Evolutionary conservation across 208 protist species (phyloP).

Genomic region (Naegleria lovaniensis): DNA sequence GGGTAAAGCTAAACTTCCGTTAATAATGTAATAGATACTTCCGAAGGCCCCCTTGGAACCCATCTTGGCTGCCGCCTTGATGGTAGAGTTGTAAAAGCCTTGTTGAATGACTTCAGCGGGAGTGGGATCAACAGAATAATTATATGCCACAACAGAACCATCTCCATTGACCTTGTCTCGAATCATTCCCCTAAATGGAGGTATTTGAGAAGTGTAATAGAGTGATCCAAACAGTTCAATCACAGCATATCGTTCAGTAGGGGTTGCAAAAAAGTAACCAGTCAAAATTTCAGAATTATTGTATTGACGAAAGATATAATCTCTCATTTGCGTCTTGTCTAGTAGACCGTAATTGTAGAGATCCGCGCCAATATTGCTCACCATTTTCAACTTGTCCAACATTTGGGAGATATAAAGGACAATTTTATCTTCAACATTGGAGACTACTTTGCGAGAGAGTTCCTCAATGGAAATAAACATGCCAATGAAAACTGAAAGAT

Average conservation of each 20-base stretch:
- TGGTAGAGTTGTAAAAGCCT: neutral
- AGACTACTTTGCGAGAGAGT: neutral
- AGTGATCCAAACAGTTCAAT: neutral
- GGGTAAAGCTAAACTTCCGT: neutral
- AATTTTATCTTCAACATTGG: neutral
- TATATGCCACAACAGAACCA: neutral
- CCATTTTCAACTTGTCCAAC: neutral
- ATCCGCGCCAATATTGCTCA: neutral
- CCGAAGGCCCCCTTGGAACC: neutral
- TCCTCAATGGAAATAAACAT: neutral
- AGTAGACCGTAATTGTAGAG: neutral
- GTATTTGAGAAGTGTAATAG: neutral
- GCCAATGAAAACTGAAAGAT: neutral
- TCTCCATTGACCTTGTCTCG: neutral
- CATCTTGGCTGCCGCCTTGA: neutral
- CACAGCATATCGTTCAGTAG: neutral
- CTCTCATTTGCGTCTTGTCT: neutral
- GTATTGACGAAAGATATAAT: neutral
- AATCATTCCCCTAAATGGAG: neutral
- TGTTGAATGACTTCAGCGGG: neutral
- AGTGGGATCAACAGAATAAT: neutral
- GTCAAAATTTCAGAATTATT: neutral
- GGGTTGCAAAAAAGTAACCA: neutral
- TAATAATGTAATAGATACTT: neutral
- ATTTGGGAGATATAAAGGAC: neutral